These are phyloP conservation scores for Aulographum hederae DNA, from an alignment of 2,329 filamentous ascomycete genomes.

Conservation along the genomic window DNA sequence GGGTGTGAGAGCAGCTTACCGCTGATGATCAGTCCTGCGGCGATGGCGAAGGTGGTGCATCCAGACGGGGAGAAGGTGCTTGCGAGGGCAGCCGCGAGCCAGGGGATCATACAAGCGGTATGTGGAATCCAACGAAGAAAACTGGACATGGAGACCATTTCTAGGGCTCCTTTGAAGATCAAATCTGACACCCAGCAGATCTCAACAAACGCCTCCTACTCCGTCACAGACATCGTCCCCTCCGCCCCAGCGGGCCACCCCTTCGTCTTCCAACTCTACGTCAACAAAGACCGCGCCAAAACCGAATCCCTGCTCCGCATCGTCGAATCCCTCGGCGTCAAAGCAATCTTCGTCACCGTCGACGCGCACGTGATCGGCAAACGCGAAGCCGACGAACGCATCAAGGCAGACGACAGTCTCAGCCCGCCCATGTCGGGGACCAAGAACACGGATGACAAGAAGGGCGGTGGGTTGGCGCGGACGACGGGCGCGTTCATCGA, in stretches of 20 bases:
- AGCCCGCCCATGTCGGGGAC: conserved; percentile 26
- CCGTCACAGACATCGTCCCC: neutral
- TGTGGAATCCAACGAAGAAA: too few species aligned
- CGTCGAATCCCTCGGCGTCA: conserved; percentile 28
- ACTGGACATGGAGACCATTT: too few species aligned
- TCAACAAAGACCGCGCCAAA: conserved; percentile 35
- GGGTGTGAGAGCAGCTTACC: conserved; percentile 15
- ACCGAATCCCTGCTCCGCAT: conserved; percentile 30
- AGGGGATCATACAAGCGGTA: conserved; percentile 5
- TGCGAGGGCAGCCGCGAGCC: conserved; percentile 11
- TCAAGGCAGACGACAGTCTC: conserved; percentile 6
- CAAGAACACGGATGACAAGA: conserved; percentile 29
- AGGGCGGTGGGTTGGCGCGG: neutral
- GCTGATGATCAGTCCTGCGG: conserved; percentile 18
- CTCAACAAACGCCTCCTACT: neutral
- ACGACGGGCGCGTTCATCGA: neutral
- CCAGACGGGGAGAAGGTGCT: conserved; percentile 20
- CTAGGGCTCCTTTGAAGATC: too few species aligned
- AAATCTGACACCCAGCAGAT: too few species aligned
- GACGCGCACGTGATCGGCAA: conserved; percentile 40
- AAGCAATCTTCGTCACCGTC: conserved; percentile 39
- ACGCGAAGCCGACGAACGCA: conserved; percentile 27
- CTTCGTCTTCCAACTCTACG: conserved; percentile 44
- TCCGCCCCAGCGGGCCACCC: neutral
- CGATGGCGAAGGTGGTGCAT: conserved; percentile 18